phyloP scores from a whole-genome alignment of 2,329 filamentous ascomycete genomes.

The Arthrobotrys entomopaga region DNA sequence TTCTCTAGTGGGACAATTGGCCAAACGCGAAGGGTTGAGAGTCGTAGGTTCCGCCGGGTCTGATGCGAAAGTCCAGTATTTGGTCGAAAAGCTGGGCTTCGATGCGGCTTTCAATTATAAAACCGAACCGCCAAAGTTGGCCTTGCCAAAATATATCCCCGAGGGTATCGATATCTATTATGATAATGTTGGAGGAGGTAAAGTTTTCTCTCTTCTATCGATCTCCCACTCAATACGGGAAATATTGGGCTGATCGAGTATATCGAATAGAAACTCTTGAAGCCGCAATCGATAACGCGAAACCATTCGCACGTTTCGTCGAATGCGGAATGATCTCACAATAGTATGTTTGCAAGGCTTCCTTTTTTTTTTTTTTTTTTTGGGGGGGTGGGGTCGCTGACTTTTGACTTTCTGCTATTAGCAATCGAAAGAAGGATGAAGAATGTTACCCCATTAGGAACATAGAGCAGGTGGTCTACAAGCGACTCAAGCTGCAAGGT shows the following conservation, averaged over 20 bases:
- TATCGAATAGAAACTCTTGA: conserved; percentile 76
- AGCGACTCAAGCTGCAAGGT: conserved; percentile 76
- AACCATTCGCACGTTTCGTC: conserved; percentile 73
- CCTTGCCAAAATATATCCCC: conserved; percentile 76
- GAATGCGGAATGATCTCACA: conserved; percentile 77
- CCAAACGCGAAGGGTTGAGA: conserved; percentile 80
- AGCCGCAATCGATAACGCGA: conserved; percentile 73
- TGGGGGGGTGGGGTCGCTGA: no score
- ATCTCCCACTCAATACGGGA: neutral
- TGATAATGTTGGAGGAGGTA: conserved; percentile 81
- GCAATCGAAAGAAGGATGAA: conserved; percentile 60
- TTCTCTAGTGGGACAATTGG: conserved; percentile 82
- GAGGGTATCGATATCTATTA: conserved; percentile 85
- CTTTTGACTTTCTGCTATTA: neutral
- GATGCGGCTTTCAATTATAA: conserved; percentile 89
- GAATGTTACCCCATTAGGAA: conserved; percentile 75
- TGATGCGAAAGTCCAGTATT: conserved; percentile 81
- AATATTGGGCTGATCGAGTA: conserved; percentile 66
- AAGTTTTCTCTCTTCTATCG: conserved; percentile 61
- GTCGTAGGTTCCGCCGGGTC: conserved; percentile 84
- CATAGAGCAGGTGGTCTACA: conserved; percentile 72
- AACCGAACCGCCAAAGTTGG: conserved; percentile 76
- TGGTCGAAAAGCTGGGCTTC: conserved; percentile 75
- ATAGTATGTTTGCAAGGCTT: conserved; percentile 74
- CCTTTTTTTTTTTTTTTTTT: neutral